Evolutionary conservation across 768 basidiomycete genomes (phyloP).

Genomic region (Hortiboletus campestris): DNA sequence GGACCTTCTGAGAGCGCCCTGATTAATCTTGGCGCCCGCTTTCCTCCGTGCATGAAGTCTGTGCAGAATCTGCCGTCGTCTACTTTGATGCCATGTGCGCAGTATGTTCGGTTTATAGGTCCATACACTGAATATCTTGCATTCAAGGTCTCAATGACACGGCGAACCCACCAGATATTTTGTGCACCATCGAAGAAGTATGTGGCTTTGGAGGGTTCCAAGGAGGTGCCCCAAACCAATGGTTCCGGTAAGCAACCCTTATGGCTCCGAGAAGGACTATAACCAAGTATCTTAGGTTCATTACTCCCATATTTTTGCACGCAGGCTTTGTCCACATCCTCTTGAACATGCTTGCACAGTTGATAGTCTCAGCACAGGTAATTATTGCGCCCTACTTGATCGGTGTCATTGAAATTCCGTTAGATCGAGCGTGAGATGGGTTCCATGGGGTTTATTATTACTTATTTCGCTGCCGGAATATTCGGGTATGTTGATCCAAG

Average conservation of each 20-base stretch:
- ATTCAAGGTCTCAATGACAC: slow-evolving; percentile 76
- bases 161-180: slow-evolving; percentile 64
- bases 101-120: slow-evolving; percentile 1
- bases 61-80: slow-evolving; percentile 56
- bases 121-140: slow-evolving; percentile 2
- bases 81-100: slow-evolving; percentile 58
- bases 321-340: slow-evolving; percentile 93
- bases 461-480: slow-evolving; percentile 89
- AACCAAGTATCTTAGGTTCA: slow-evolving; percentile 52
- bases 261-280: slow-evolving; percentile 48
- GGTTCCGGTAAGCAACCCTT: slow-evolving; percentile 42
- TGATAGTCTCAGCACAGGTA: slow-evolving; percentile 77
- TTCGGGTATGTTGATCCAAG: slow-evolving; percentile 61
- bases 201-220: slow-evolving; percentile 86
- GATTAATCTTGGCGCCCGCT: slow-evolving; percentile 87
- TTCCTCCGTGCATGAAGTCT: slow-evolving; percentile 88
- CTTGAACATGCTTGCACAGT: slow-evolving; percentile 88
- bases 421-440: slow-evolving; percentile 93
- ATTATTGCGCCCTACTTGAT: background rate
- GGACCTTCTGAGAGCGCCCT: slow-evolving; percentile 84
- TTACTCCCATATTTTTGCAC: slow-evolving; percentile 87
- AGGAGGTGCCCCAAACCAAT: slow-evolving; percentile 48
- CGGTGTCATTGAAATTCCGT: background rate
- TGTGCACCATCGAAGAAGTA: slow-evolving; percentile 76
- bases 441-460: slow-evolving; percentile 75